Evolutionary conservation across 1,284 basidiomycete genomes (phyloP), one percentile per base, ranked within the genome.

Genomic region (Ceratobasidium sp.): DNA sequence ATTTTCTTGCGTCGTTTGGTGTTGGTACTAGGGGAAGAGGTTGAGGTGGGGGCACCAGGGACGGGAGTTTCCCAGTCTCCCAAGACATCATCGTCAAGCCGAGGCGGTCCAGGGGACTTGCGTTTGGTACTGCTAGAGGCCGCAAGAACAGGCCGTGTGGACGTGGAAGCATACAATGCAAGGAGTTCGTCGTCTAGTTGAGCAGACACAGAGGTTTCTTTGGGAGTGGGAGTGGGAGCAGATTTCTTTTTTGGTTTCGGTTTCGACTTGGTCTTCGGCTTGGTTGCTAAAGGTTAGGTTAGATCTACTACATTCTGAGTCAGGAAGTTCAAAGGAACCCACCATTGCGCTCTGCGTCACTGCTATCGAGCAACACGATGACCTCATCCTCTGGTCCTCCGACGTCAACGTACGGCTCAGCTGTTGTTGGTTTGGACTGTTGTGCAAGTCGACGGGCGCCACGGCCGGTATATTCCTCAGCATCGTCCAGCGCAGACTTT

Each of bases 331-430:
- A 28, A 14, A 23, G 41, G 14, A 18, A 13, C 64, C 30, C 55
- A 71, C 67, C 44, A 35, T 9, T 11, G 16, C 32, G 44, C 28
- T 71, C 67, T 23, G 18, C 44, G 14, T 71, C 67, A 30, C 67
- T 71, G 23, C 67, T 71, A 7, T 62, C 59, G 44, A 58, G 7
- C 21, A 71, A n/a, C 44, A 71, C 26, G 13, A 59, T 71, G 55
- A 71, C 18, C 16, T 58, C 50, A 38, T 71, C 67, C 8, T 71
- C 67, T 49, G 67, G 67, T 6, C 67, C 67, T 46, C 67, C 67
- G 59, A 71, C 55, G 30, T 71, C 67, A 46, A 71, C 44, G 32
- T 59, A 55, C 5, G 11, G 23, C 26, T 71, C 67, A 11, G 47
- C 61, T 21, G 13, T 9, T 32, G 47, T 49, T 23, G 67, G 55